Base-by-base conservation (phyloP, 1,284 basidiomycete genomes). In the Apiotrichum siamense region DNA sequence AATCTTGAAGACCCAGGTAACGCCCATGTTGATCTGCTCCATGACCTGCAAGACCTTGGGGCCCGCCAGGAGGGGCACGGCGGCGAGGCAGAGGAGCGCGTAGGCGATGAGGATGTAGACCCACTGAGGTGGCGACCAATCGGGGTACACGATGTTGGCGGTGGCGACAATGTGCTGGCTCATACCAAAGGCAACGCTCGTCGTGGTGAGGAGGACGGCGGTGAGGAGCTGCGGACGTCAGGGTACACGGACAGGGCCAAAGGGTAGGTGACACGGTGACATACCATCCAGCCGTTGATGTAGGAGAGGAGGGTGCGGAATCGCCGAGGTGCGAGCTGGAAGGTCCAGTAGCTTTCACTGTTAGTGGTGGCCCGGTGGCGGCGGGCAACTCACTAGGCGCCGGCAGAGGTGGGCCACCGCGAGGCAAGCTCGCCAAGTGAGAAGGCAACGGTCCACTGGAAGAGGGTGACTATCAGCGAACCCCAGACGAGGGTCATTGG, bases 281-380 rank as follows among this genome's bases (percentile, higher is more conserved):
- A 13, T 24, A 44, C 26, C 27, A 56, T 36, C 54, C 54, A 56
- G 1, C 54, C 54, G 40, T 52, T 52, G 50, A 56, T 47, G 41
- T 56, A 56, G 7, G 54, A 56, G 3, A 52, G 33, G n/a, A 52
- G 7, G 4, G 44, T 50, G 12, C 54, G 50, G 26, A 49, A 32
- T 2, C 40, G 43, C 29, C 40, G 49, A 4, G 54, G 54, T 7
- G 54, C 54, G 6, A 56, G 47, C 40, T 56, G 50, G 32, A 47
- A 56, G 3, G 54, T 56, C 54, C 54, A 56, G 44, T 56, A 56
- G 44, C 49, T 50, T 13, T 32, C 26, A 15, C n/a, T n/a, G 42
- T 35, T n/a, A 40, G 46, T 24, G 17, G 18, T 7, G 15, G 6
- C 20, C 9, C 7, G 37, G 20, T 38, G 18, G 1, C 2, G 21